Evolutionary conservation across 371 early-diverging fungal species (phyloP), one percentile per base, ranked within the genome.

Genomic region (Conidiobolus incongruus): DNA sequence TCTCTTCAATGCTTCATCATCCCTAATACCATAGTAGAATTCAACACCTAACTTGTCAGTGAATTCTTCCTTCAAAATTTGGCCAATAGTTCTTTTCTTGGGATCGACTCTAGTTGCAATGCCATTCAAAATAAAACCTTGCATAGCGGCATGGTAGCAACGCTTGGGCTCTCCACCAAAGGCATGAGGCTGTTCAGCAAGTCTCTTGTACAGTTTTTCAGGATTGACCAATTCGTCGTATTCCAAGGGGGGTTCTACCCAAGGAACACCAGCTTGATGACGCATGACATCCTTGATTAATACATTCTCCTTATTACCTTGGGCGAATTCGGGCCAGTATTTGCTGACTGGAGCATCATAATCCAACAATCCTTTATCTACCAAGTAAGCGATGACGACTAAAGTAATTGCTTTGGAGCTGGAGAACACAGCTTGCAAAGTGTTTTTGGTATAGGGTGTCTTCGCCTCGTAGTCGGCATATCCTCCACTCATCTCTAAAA

Each of bases 321-420:
- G 63, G 1, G 65, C 77, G 52, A 82, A 82, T 45, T 80, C 78
- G 1, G 83, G 79, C 83, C 83, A 82, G 47, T 74, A 73, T 7
- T 56, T 58, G 5, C 65, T 40, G 22, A 82, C 61, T 24, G 48
- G 53, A 40, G 61, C 59, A 33, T 65, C 53, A 50, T 75, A 75
- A 10, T 60, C 47, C 7, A 82, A 36, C 4, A 59, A 35, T 5
- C 68, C 70, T 47, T 68, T 50, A 6, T 72, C 70, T 10, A 80
- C 72, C 17, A 78, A 49, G 16, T 66, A 59, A 4, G 75, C 66
- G 21, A 77, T 53, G 1, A 72, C 62, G 24, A 77, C n/a, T n/a
- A n/a, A n/a, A n/a, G n/a, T n/a, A n/a, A 79, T 50, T 2, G 52
- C 58, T 54, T 78, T 79, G 23, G 72, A 66, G 24, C 61, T 54